These are phyloP conservation scores for Trichoderma koningii DNA, from an alignment of 2,329 filamentous ascomycete genomes.

Conservation along the genomic window DNA sequence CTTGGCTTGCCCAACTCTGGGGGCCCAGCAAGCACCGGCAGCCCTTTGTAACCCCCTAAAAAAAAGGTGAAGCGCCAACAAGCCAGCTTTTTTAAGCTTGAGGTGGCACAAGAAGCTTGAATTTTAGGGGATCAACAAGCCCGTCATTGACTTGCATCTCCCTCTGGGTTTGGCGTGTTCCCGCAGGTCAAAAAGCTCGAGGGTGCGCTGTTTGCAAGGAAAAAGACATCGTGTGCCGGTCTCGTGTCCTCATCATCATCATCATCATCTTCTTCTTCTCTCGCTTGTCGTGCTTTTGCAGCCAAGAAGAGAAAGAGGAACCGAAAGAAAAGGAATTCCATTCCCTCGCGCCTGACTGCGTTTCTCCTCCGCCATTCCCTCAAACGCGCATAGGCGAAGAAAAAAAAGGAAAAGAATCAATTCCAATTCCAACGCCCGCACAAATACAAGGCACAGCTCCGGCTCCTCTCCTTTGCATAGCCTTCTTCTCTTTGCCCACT, in stretches of 20 bases:
- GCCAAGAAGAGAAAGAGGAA: neutral
- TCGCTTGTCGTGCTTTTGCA: neutral
- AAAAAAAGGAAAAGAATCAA: neutral
- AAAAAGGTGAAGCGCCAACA: neutral
- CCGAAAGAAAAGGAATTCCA: neutral
- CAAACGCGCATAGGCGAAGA: neutral
- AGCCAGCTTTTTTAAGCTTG: neutral
- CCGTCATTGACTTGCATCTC: neutral
- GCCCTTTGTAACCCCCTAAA: neutral
- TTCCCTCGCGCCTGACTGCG: neutral
- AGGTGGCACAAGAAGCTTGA: neutral
- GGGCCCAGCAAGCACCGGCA: neutral
- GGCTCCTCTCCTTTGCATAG: neutral
- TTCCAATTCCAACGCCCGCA: neutral
- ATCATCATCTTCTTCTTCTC: neutral
- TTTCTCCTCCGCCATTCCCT: slow-evolving; percentile 6
- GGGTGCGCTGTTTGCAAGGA: no score
- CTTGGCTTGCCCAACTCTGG: neutral
- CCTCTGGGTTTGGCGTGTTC: no score
- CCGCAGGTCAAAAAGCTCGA: no score
- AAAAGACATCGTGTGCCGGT: neutral
- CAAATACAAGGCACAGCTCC: neutral
- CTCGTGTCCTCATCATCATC: neutral
- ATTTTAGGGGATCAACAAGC: slow-evolving; percentile 2
- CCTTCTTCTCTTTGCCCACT: neutral